Evolutionary conservation across 1,139 yeast species (phyloP).

Genomic region (Yamadazyma sp.): DNA sequence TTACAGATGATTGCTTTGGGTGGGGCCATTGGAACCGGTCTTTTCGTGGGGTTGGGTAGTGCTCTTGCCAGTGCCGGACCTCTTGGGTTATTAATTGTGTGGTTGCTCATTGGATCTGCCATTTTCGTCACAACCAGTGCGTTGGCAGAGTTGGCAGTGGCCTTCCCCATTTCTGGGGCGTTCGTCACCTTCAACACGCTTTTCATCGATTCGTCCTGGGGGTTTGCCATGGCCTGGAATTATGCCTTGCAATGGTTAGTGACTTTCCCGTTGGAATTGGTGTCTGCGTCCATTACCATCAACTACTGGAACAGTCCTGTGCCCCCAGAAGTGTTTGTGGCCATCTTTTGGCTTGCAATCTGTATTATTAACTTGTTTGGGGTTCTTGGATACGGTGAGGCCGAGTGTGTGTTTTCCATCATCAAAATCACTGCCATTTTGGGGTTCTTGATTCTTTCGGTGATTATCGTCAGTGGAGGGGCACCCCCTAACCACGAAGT

Average conservation of each 20-base stretch:
- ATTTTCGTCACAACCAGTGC: slow-evolving; percentile 37
- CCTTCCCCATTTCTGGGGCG: slow-evolving; percentile 42
- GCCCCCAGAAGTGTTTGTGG: slow-evolving; percentile 32
- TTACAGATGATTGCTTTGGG: slow-evolving; percentile 44
- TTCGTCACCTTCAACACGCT: slow-evolving; percentile 39
- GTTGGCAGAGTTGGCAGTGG: slow-evolving; percentile 39
- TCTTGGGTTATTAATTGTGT: slow-evolving; percentile 33
- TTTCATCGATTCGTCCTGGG: slow-evolving; percentile 37
- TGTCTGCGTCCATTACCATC: slow-evolving; percentile 39
- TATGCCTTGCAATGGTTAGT: slow-evolving; percentile 43
- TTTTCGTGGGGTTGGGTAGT: slow-evolving; percentile 37
- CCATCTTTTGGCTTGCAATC: slow-evolving; percentile 30
- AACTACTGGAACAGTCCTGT: slow-evolving; percentile 27
- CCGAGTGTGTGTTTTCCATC: slow-evolving; percentile 30
- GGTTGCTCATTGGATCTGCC: slow-evolving; percentile 30
- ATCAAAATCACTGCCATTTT: slow-evolving; percentile 32
- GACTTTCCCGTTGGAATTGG: slow-evolving; percentile 38
- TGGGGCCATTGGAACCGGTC: slow-evolving; percentile 44
- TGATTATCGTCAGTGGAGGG: slow-evolving; percentile 34
- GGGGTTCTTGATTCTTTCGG: slow-evolving; percentile 31
- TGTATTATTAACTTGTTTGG: slow-evolving; percentile 33
- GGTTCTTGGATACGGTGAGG: slow-evolving; percentile 39
- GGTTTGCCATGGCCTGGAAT: slow-evolving; percentile 45
- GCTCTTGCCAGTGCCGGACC: slow-evolving; percentile 39
- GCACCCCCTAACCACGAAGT: slow-evolving; percentile 34